phyloP scores from a whole-genome alignment of 1,139 yeast genomes.

The Debaryomyces singareniensis region DNA sequence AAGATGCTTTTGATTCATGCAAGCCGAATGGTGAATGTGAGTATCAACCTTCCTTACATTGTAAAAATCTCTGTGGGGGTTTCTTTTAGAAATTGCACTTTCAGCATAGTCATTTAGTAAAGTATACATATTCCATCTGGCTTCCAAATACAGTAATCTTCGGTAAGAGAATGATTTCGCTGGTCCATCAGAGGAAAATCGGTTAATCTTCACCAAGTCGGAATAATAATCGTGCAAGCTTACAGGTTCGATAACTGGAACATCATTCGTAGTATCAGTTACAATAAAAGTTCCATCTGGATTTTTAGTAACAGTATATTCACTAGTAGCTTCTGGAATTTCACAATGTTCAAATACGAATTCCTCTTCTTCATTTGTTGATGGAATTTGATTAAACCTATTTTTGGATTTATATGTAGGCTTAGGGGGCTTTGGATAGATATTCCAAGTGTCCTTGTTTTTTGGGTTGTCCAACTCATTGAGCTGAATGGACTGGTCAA shows the following conservation, averaged over 20 bases:
- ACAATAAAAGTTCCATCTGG: constrained; percentile 68
- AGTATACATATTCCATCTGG: constrained; percentile 90
- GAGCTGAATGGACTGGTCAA: constrained; percentile 58
- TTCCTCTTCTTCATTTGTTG: constrained; percentile 28
- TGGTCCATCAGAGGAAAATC: constrained; percentile 88
- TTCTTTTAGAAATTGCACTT: constrained; percentile 63
- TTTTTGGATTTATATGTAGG: constrained; percentile 79
- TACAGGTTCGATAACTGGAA: constrained; percentile 58
- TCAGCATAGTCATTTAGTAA: constrained; percentile 90
- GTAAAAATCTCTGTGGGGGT: constrained; percentile 96
- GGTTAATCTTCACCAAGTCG: constrained; percentile 68
- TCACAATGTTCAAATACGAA: constrained; percentile 57
- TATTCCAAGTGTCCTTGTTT: constrained; percentile 61
- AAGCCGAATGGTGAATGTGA: constrained; percentile 98
- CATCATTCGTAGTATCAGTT: constrained; percentile 27
- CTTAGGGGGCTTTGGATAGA: constrained; percentile 91
- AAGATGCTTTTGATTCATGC: constrained; percentile 97
- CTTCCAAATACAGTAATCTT: constrained; percentile 87
- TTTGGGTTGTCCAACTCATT: constrained; percentile 77
- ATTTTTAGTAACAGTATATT: constrained; percentile 46
- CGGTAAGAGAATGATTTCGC: constrained; percentile 96
- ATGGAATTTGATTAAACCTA: constrained; percentile 46
- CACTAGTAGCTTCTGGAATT: constrained; percentile 57
- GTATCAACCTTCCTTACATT: constrained; percentile 98
- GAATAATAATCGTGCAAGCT: constrained; percentile 73